phyloP scores from a whole-genome alignment of 2,329 filamentous ascomycete species.

The Ophiostoma sp. region DNA sequence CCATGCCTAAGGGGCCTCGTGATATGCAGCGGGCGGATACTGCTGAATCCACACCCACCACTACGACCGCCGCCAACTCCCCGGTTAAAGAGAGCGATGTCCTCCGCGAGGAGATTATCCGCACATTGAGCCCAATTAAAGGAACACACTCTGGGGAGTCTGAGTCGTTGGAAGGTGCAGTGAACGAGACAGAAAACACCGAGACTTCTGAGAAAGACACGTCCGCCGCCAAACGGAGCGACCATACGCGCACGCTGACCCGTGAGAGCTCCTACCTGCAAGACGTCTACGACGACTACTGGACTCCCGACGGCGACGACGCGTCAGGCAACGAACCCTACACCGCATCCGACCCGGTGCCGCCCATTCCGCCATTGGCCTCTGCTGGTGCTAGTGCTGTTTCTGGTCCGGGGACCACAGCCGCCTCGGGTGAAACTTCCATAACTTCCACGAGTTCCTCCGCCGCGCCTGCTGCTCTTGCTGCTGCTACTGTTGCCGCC shows the following conservation, averaged over 20 bases:
- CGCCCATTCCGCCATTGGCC: conserved; percentile 14
- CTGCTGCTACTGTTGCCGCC: neutral
- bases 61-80: conserved; percentile 41
- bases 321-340: conserved; percentile 28
- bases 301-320: conserved; percentile 55
- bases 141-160: conserved; percentile 30
- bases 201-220: conserved; percentile 22
- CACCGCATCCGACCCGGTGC: conserved; percentile 6
- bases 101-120: conserved; percentile 72
- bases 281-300: conserved; percentile 68
- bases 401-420: neutral
- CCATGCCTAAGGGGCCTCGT: conserved; percentile 21
- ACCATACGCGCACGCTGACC: conserved; percentile 19
- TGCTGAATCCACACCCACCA: conserved; percentile 43
- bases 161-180: conserved; percentile 9
- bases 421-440: neutral
- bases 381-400: neutral
- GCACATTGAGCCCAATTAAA: conserved; percentile 59
- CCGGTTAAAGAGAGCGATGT: conserved; percentile 69
- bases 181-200: conserved; percentile 27
- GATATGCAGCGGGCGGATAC: conserved; percentile 46
- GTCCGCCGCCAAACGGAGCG: neutral
- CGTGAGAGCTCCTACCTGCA: conserved; percentile 65
- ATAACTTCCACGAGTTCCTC: neutral
- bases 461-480: neutral